phyloP scores from a whole-genome alignment of 202 grass and related monocot genomes.

The Hordeum pubiflorum region DNA sequence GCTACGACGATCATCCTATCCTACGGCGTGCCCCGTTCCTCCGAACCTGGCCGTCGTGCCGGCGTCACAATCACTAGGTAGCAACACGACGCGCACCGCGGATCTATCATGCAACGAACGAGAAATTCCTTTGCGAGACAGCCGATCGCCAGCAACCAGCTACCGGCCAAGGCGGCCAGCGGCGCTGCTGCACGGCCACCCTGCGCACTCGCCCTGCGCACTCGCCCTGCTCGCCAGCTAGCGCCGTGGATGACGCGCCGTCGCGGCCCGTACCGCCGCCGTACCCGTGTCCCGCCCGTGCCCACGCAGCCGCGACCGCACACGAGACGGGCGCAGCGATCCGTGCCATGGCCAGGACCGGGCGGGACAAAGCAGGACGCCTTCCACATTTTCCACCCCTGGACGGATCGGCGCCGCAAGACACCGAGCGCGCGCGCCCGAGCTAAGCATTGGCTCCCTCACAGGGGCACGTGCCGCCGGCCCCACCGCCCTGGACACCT shows the following conservation, averaged over 20 bases:
- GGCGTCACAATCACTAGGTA: not conserved
- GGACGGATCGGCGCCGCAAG: not conserved
- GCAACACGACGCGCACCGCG: not conserved
- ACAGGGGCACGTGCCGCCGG: not conserved
- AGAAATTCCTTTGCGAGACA: not conserved
- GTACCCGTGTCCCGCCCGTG: not conserved
- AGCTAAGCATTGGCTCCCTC: not conserved
- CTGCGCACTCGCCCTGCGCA: not conserved
- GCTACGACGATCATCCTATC: too few species aligned
- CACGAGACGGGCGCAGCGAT: not conserved
- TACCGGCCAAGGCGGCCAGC: not conserved
- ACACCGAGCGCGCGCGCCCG: not conserved
- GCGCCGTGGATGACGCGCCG: not conserved
- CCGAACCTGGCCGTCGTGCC: too few species aligned
- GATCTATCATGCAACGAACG: not conserved
- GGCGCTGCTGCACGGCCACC: not conserved
- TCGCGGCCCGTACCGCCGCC: not conserved
- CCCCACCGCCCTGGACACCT: not conserved
- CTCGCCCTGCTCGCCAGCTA: not conserved
- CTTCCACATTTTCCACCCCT: too few species aligned
- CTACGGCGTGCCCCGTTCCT: not conserved
- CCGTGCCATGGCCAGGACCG: not conserved
- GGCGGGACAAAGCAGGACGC: too few species aligned
- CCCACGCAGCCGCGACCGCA: not conserved
- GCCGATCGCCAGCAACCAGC: not conserved